These are phyloP conservation scores for Caryocar brasiliense DNA, from an alignment of 441 rosid species.

Conservation along the genomic window DNA sequence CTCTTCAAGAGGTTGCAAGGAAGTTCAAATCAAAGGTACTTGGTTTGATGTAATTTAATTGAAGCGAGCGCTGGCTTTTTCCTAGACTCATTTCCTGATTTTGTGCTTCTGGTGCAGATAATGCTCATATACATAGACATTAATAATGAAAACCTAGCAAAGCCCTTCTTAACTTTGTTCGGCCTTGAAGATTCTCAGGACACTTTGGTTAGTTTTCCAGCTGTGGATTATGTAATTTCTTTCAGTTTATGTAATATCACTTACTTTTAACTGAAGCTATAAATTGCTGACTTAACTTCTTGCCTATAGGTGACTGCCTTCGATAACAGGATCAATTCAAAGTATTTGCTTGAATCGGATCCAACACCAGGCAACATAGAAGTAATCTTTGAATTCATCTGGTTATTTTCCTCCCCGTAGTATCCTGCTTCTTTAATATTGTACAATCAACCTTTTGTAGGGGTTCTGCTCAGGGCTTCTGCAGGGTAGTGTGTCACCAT, in stretches of 20 bases:
- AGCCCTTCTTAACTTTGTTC: slow-evolving; percentile 77
- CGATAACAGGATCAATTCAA: slow-evolving; percentile 55
- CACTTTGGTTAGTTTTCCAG: slow-evolving; percentile 46
- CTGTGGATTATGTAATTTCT: neutral
- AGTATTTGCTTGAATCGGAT: slow-evolving; percentile 64
- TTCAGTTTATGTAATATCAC: neutral
- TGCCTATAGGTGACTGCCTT: slow-evolving; percentile 70
- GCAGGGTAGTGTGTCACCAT: slow-evolving; percentile 40
- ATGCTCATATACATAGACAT: slow-evolving; percentile 62
- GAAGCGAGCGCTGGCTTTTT: neutral
- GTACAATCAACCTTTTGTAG: slow-evolving; percentile 28
- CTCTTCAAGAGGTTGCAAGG: slow-evolving; percentile 70
- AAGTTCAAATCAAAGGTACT: slow-evolving; percentile 63
- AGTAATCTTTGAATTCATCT: slow-evolving; percentile 31
- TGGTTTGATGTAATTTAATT: slow-evolving; percentile 1
- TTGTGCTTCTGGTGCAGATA: slow-evolving; percentile 38
- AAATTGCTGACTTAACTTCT: slow-evolving; percentile 7
- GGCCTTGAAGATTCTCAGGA: slow-evolving; percentile 69
- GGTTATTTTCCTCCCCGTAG: neutral
- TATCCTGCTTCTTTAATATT: slow-evolving; percentile 2
- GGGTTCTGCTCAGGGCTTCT: slow-evolving; percentile 61
- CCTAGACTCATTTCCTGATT: slow-evolving; percentile 10
- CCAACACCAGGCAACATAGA: slow-evolving; percentile 61
- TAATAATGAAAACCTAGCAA: slow-evolving; percentile 63
- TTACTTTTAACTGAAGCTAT: slow-evolving; percentile 4